phyloP scores from a whole-genome alignment of 441 rosid species.

The Gossypium schwendimanii region DNA sequence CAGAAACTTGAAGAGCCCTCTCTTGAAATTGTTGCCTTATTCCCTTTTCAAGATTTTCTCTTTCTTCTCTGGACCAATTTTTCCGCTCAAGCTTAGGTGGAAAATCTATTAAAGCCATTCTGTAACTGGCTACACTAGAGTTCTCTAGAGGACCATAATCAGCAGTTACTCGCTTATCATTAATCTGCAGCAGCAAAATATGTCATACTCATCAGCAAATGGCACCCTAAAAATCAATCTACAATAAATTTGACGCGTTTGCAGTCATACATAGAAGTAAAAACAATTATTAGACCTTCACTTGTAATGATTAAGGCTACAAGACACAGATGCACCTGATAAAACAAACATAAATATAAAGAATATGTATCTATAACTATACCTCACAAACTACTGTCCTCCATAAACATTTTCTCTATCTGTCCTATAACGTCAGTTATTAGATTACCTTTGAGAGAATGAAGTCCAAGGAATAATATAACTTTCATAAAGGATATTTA shows the following conservation, averaged over 20 bases:
- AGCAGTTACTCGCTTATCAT: constrained; percentile 42
- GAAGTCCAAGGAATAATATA: neutral
- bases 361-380: neutral
- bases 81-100: constrained; percentile 45
- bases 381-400: neutral
- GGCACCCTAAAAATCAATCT: neutral
- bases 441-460: neutral
- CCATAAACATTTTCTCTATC: neutral
- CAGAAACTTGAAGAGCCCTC: constrained; percentile 43
- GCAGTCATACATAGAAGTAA: neutral
- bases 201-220: constrained; percentile 1
- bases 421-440: neutral
- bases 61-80: constrained; percentile 68
- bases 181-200: constrained; percentile 40
- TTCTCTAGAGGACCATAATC: constrained; percentile 66
- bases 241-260: neutral
- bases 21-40: constrained; percentile 73
- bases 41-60: constrained; percentile 67
- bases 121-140: constrained; percentile 52
- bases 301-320: neutral
- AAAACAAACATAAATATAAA: neutral
- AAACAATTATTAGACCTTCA: neutral
- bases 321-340: neutral
- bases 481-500: neutral
- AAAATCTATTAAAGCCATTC: constrained; percentile 41